Conservation (phyloP, 1,284 basidiomycete genomes). For the Trichosporon coremiiforme region DNA sequence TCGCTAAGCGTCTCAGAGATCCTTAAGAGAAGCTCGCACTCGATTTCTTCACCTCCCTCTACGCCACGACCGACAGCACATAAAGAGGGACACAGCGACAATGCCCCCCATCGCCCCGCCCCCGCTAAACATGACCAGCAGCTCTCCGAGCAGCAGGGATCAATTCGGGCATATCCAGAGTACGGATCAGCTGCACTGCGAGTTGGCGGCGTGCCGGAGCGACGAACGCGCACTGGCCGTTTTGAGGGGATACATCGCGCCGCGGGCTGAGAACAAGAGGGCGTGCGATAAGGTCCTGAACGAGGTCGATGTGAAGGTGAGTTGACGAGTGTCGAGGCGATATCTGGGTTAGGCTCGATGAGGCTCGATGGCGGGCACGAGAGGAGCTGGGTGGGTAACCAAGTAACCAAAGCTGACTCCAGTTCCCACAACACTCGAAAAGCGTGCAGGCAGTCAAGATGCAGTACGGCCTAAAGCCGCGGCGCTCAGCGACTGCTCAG, state of each 20-base stretch:
- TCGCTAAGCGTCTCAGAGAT: too few relatives aligned
- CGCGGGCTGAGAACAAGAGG: neutral
- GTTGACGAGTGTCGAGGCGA: too few relatives aligned
- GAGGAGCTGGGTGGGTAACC: too few relatives aligned
- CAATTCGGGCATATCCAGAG: neutral
- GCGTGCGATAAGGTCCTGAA: neutral
- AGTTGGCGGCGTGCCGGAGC: neutral
- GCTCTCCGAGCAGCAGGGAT: neutral
- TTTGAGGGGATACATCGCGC: neutral
- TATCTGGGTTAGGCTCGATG: neutral
- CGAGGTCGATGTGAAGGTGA: neutral
- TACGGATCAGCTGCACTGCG: neutral
- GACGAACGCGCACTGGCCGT: neutral
- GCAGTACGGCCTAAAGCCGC: neutral
- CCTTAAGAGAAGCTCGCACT: too few relatives aligned
- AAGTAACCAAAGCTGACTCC: neutral
- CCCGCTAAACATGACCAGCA: neutral
- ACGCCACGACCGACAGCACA: too few relatives aligned
- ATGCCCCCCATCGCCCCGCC: conserved; percentile 9
- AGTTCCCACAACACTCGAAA: conserved; percentile 4
- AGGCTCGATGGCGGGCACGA: neutral
- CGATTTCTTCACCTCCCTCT: too few relatives aligned
- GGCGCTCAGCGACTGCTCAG: neutral
- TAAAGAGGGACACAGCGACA: too few relatives aligned
- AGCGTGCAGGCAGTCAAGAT: neutral